Evolutionary conservation across 140 eudicot genomes (phyloP).

Genomic region (Oenanthe javanica): DNA sequence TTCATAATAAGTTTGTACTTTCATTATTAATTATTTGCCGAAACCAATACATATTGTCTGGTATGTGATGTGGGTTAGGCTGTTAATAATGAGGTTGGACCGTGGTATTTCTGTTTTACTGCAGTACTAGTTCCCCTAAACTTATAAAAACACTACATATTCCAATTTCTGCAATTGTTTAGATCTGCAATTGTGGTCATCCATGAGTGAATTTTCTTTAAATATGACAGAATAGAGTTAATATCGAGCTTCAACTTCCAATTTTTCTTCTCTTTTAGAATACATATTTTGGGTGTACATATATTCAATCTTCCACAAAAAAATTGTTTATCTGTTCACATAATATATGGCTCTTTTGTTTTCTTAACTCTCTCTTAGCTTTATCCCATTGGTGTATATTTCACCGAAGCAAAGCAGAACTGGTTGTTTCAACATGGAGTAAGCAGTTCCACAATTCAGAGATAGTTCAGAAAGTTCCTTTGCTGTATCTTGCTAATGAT

Average conservation of each 20-base stretch:
- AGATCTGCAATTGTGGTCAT: not conserved
- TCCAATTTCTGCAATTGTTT: not conserved
- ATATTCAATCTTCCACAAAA: not conserved
- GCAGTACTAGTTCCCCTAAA: not conserved
- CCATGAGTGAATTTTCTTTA: not conserved
- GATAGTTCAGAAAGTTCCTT: constrained; percentile 66
- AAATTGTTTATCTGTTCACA: not conserved
- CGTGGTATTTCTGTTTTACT: not conserved
- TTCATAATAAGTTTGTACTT: not conserved
- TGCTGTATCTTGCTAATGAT: constrained; percentile 90
- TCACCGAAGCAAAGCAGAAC: constrained; percentile 83
- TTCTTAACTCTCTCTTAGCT: constrained; percentile 50
- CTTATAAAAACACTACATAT: not conserved
- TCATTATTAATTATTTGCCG: not conserved
- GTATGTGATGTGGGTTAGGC: not conserved
- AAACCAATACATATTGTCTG: not conserved
- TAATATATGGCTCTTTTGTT: constrained; percentile 19
- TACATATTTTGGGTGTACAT: not conserved
- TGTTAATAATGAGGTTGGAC: not conserved
- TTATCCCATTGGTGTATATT: constrained; percentile 94
- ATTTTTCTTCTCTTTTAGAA: not conserved
- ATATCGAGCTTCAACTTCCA: not conserved
- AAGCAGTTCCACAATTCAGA: constrained; percentile 62
- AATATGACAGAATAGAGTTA: no score
- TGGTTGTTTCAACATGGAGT: constrained; percentile 80